Evolutionary conservation across 352 stramenopile species (phyloP).

Genomic region (Globisporangium ultimum): DNA sequence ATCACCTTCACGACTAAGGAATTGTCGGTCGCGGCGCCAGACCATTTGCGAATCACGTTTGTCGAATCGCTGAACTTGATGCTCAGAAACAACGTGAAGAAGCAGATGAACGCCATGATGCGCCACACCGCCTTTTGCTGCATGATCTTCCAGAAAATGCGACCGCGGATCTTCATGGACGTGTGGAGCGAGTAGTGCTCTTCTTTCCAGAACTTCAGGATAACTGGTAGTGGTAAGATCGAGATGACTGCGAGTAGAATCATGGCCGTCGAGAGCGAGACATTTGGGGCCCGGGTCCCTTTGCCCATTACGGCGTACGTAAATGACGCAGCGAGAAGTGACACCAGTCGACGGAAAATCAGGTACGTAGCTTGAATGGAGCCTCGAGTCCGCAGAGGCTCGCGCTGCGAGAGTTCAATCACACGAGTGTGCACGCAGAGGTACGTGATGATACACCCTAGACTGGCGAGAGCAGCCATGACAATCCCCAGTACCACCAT

Average conservation of each 20-base stretch:
- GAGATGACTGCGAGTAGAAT: conserved; percentile 53
- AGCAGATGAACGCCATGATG: conserved; percentile 47
- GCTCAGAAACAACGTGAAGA: conserved; percentile 39
- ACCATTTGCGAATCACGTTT: conserved; percentile 1
- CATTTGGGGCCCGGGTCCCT: conserved; percentile 21
- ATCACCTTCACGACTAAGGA: conserved; percentile 16
- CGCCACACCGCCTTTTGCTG: conserved; percentile 73
- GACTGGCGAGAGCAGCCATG: conserved; percentile 40
- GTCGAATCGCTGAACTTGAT: conserved; percentile 30
- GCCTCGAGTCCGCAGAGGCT: conserved; percentile 53
- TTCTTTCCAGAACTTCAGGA: conserved; percentile 62
- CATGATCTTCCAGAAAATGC: conserved; percentile 76
- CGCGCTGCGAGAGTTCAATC: conserved; percentile 60
- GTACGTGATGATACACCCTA: conserved; percentile 67
- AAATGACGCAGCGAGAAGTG: conserved; percentile 47
- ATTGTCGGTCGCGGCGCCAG: conserved; percentile 19
- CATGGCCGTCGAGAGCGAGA: conserved; percentile 39
- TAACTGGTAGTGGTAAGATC: conserved; percentile 41
- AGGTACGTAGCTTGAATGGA: conserved; percentile 57
- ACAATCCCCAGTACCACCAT: conserved; percentile 37
- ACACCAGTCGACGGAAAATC: conserved; percentile 56
- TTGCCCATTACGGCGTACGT: conserved; percentile 46
- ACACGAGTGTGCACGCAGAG: conserved; percentile 60
- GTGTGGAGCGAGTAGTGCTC: conserved; percentile 58
- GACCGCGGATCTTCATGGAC: conserved; percentile 52